Percentiles rank a stretch among this genome's conserved stretches.
Evolutionary conservation across 2,329 filamentous ascomycete genomes (phyloP).

Genomic region (Phoma sp.): DNA sequence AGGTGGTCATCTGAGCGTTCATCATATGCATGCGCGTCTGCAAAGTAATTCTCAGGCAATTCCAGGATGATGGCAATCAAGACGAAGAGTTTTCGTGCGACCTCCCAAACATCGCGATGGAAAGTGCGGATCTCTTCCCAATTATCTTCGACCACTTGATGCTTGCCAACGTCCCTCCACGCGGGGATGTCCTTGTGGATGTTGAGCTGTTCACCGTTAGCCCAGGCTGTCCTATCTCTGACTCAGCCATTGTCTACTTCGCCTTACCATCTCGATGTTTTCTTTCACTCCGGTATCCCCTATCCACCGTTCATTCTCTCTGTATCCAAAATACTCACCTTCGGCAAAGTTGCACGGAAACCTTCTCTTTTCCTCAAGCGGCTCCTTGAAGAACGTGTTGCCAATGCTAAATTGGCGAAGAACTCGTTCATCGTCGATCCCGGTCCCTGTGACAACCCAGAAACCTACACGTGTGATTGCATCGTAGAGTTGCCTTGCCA

Average conservation of each 20-base stretch:
- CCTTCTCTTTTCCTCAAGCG: slow-evolving; percentile 22
- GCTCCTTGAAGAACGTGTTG: slow-evolving; percentile 25
- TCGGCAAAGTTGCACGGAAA: slow-evolving; percentile 24
- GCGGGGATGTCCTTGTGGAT: slow-evolving; percentile 23
- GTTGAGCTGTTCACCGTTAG: slow-evolving; percentile 22
- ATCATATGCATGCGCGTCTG: slow-evolving; percentile 25
- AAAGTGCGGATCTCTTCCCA: slow-evolving; percentile 23
- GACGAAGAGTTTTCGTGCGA: slow-evolving; percentile 58
- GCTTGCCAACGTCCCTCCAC: slow-evolving; percentile 17
- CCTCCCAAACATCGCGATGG: slow-evolving; percentile 39
- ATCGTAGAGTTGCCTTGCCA: slow-evolving; percentile 25
- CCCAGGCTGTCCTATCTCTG: no score
- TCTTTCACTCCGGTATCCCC: slow-evolving; percentile 49
- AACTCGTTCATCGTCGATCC: slow-evolving; percentile 23
- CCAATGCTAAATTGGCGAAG: slow-evolving; percentile 28
- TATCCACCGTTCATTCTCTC: slow-evolving; percentile 38
- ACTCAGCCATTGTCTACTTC: no score
- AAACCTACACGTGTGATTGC: slow-evolving; percentile 30
- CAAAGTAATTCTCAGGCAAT: slow-evolving; percentile 26
- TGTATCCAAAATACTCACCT: slow-evolving; percentile 30
- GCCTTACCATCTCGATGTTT: slow-evolving; percentile 48
- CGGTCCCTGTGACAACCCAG: slow-evolving; percentile 32
- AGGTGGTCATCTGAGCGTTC: slow-evolving; percentile 25
- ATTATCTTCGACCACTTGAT: slow-evolving; percentile 16
- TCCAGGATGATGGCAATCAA: slow-evolving; percentile 26